Percentiles rank a stretch among this genome's conserved stretches.
phyloP scores from a whole-genome alignment of 805 yeast genomes.

The Kuraishia floccosa region DNA sequence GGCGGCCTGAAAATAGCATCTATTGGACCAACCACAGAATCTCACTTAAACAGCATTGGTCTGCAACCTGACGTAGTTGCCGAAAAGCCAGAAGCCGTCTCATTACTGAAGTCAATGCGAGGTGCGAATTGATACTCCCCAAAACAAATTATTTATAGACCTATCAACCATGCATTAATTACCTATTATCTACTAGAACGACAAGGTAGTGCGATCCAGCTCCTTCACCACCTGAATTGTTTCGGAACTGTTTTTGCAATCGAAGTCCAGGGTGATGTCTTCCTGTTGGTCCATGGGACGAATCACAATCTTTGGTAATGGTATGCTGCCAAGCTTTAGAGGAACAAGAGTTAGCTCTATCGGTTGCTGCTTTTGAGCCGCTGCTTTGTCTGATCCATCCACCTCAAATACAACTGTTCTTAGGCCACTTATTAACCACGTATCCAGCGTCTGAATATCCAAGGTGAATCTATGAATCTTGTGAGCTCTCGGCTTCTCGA shows the following conservation, averaged over 20 bases:
- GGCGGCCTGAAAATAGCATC: constrained; percentile 46
- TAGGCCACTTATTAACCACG: constrained; percentile 75
- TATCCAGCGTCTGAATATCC: constrained; percentile 30
- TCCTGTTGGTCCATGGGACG: constrained; percentile 18
- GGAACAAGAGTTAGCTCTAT: constrained; percentile 53
- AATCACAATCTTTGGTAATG: constrained; percentile 52
- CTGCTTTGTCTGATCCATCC: constrained; percentile 6
- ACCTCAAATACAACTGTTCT: constrained; percentile 39
- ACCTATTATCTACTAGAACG: constrained; percentile 29
- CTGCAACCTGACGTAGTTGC: constrained; percentile 56
- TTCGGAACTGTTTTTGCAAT: constrained; percentile 58
- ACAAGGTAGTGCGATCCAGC: constrained; percentile 45
- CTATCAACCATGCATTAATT: constrained; percentile 1
- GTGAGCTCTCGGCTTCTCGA: constrained; percentile 10
- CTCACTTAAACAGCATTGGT: constrained; percentile 39
- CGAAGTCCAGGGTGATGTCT: constrained; percentile 41
- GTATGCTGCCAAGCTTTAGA: constrained; percentile 59
- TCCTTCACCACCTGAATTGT: constrained; percentile 65
- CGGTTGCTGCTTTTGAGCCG: constrained; percentile 3
- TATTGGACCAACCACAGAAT: constrained; percentile 88
- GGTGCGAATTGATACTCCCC: too few relatives aligned
- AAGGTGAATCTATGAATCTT: constrained; percentile 7
- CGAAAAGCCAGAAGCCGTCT: constrained; percentile 56
- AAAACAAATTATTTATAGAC: too few relatives aligned
- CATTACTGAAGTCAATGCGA: constrained; percentile 33